These are phyloP conservation scores for Penicillium flavigenum DNA, from an alignment of 495 filamentous ascomycete species.

Conservation along the genomic window DNA sequence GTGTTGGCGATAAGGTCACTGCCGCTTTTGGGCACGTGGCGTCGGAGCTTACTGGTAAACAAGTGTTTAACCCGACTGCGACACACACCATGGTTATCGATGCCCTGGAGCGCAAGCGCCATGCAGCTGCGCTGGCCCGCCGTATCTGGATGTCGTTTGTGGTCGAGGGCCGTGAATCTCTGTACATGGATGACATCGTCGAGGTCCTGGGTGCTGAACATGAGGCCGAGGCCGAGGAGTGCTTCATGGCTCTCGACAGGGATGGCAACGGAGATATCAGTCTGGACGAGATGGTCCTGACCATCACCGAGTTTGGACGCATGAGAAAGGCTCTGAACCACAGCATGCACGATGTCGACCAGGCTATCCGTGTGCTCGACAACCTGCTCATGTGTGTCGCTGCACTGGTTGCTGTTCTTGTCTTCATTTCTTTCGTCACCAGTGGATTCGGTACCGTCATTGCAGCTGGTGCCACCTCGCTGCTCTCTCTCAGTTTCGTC, in stretches of 20 bases:
- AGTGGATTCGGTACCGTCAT: slow-evolving; percentile 81
- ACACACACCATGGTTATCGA: slow-evolving; percentile 86
- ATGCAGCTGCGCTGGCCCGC: slow-evolving; percentile 83
- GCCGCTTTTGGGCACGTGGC: slow-evolving; percentile 92
- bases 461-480: slow-evolving; percentile 89
- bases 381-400: slow-evolving; percentile 76
- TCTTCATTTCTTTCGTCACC: slow-evolving; percentile 89
- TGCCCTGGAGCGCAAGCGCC: slow-evolving; percentile 77
- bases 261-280: slow-evolving; percentile 93
- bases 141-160: slow-evolving; percentile 99
- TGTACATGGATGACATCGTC: slow-evolving; percentile 76
- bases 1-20: slow-evolving; percentile 86
- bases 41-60: slow-evolving; percentile 88
- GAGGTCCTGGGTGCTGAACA: slow-evolving; percentile 81
- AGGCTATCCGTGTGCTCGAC: slow-evolving; percentile 89
- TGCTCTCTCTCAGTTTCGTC: slow-evolving; percentile 91
- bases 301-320: slow-evolving; percentile 76
- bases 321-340: slow-evolving; percentile 80
- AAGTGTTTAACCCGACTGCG: slow-evolving; percentile 86
- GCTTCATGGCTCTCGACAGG: slow-evolving; percentile 73
- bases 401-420: slow-evolving; percentile 75
- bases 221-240: slow-evolving; percentile 74
- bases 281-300: slow-evolving; percentile 92
- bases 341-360: slow-evolving; percentile 96
- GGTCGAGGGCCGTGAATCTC: slow-evolving; percentile 76